These are phyloP conservation scores for Monosporascus sp. DNA, from an alignment of 2,329 filamentous ascomycete genomes.

Conservation along the genomic window DNA sequence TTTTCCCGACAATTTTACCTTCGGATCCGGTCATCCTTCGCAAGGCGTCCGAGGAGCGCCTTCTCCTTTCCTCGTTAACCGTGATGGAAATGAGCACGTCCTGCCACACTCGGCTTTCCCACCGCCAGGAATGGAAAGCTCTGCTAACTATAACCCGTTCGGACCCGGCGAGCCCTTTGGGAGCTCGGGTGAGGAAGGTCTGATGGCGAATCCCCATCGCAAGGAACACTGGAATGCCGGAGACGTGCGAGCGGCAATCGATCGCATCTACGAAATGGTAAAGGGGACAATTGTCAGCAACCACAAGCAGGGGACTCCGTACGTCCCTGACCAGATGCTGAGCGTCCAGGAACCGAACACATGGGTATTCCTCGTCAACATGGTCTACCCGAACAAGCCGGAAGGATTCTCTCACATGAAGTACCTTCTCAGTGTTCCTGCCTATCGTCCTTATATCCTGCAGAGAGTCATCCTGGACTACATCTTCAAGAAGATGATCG, in stretches of 20 bases:
- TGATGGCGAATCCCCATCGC: slow-evolving; percentile 11
- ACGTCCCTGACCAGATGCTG: slow-evolving; percentile 12
- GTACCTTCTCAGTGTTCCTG: slow-evolving; percentile 15
- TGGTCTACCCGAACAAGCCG: slow-evolving; percentile 14
- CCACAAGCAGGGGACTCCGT: slow-evolving; percentile 12
- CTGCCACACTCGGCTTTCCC: no score
- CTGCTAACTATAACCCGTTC: no score
- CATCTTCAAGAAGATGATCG: slow-evolving; percentile 22
- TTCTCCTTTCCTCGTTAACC: no score
- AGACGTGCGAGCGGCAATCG: slow-evolving; percentile 19
- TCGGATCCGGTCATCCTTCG: no score
- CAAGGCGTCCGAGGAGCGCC: no score
- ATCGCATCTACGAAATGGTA: slow-evolving; percentile 20
- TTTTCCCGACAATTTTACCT: no score
- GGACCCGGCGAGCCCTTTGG: neutral
- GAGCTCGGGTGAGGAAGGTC: neutral
- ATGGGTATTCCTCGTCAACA: slow-evolving; percentile 21
- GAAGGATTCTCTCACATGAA: slow-evolving; percentile 19
- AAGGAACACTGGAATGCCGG: slow-evolving; percentile 18
- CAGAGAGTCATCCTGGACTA: slow-evolving; percentile 25
- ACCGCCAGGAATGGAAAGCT: neutral
- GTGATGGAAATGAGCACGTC: no score
- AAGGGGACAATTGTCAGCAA: slow-evolving; percentile 24
- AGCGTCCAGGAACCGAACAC: slow-evolving; percentile 14
- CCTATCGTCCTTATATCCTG: slow-evolving; percentile 21